Conservation (phyloP, 768 basidiomycete genomes). For the Rubroboletus pulcherrimus region DNA sequence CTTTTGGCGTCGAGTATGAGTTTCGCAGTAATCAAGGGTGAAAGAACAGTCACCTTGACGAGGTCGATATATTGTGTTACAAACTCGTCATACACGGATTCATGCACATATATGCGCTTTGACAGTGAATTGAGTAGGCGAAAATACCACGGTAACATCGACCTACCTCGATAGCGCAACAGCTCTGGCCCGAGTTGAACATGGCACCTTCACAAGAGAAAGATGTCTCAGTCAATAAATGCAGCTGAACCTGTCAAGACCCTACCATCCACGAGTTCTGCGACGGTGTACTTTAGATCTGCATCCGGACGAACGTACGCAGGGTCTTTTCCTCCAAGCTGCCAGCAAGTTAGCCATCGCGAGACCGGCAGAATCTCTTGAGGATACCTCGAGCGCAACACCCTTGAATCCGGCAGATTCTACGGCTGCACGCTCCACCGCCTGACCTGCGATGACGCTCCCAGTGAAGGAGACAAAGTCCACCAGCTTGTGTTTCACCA, state of each 20-base stretch:
- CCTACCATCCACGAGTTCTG: conserved; percentile 87
- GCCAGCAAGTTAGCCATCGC: conserved; percentile 5
- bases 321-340: conserved; percentile 97
- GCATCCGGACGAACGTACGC: conserved; percentile 92
- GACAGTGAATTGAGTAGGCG: background rate
- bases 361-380: background rate
- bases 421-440: conserved; percentile 69
- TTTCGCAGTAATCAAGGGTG: background rate
- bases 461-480: conserved; percentile 93
- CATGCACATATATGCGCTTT: conserved; percentile 92
- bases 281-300: conserved; percentile 75
- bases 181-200: conserved; percentile 98
- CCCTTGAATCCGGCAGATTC: conserved; percentile 74
- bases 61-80: conserved; percentile 67
- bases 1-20: conserved; percentile 34
- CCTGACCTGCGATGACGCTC: conserved; percentile 70
- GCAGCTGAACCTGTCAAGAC: background rate
- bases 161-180: conserved; percentile 84
- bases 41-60: conserved; percentile 51
- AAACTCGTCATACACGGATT: conserved; percentile 75
- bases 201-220: conserved; percentile 58
- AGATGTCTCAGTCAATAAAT: background rate
- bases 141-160: background rate
- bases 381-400: conserved; percentile 72
- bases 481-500: conserved; percentile 61